phyloP scores from a whole-genome alignment of 495 filamentous ascomycete species.

The Penicillium canescens region DNA sequence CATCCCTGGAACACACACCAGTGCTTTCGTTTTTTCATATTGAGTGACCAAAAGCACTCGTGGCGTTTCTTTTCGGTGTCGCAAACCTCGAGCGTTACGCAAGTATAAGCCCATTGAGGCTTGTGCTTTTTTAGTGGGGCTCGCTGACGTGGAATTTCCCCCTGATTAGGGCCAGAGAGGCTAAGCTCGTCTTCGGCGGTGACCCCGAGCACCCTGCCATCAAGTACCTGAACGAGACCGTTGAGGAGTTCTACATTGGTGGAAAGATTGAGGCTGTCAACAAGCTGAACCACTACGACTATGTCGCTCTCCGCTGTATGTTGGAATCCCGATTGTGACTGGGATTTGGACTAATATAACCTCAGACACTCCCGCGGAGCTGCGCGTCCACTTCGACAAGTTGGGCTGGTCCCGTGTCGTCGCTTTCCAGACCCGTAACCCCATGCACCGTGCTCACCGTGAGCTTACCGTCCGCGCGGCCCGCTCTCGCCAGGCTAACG shows the following conservation, averaged over 20 bases:
- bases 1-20: slow-evolving; percentile 3
- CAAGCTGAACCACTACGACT: slow-evolving; percentile 96
- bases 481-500: slow-evolving; percentile 91
- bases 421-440: slow-evolving; percentile 98
- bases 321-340: slow-evolving; percentile 2
- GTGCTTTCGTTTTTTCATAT: not conserved
- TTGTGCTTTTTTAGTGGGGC: slow-evolving; percentile 26
- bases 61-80: slow-evolving; percentile 1
- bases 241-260: slow-evolving; percentile 87
- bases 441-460: slow-evolving; percentile 98
- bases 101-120: slow-evolving; percentile 6
- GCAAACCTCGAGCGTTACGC: slow-evolving; percentile 7
- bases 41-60: not conserved
- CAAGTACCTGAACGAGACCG: slow-evolving; percentile 77
- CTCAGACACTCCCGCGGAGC: slow-evolving; percentile 87
- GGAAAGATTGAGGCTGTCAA: slow-evolving; percentile 95
- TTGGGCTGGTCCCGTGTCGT: slow-evolving; percentile 96
- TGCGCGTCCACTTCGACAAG: slow-evolving; percentile 97
- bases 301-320: slow-evolving; percentile 91
- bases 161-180: slow-evolving; percentile 72
- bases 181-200: slow-evolving; percentile 91
- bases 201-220: slow-evolving; percentile 92
- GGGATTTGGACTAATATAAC: not conserved
- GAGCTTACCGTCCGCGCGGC: slow-evolving; percentile 97
- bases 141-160: slow-evolving; percentile 40